phyloP scores from a whole-genome alignment of 176 grass and related monocot species.

The Hsuehochloa calcarea region DNA sequence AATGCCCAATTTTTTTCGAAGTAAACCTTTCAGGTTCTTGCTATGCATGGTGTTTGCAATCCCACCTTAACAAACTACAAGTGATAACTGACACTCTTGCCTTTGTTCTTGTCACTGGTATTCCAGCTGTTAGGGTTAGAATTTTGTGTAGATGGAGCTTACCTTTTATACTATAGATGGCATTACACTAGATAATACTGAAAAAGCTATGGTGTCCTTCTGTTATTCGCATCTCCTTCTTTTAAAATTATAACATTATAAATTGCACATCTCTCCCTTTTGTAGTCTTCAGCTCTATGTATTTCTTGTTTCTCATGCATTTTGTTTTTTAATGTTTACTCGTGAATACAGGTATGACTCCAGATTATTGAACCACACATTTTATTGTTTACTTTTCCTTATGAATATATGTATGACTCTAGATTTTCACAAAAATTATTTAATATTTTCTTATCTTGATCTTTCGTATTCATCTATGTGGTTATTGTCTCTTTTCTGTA shows the following conservation, averaged over 20 bases:
- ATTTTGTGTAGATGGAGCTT: not conserved
- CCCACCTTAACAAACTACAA: not conserved
- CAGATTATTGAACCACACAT: not conserved
- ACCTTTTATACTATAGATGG: not conserved
- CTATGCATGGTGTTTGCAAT: too few species aligned
- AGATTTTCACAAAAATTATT: too few species aligned
- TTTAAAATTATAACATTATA: not conserved
- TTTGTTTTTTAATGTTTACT: not conserved
- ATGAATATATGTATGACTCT: too few species aligned
- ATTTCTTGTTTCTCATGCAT: conserved; percentile 6
- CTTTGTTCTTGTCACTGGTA: not conserved
- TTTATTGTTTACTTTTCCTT: too few species aligned
- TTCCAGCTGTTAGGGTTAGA: not conserved
- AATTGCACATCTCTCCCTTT: not conserved
- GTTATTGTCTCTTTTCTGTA: too few species aligned
- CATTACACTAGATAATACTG: not conserved
- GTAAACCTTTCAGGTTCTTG: not conserved
- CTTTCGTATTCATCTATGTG: too few species aligned
- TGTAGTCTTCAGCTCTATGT: not conserved
- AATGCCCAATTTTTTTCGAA: not conserved
- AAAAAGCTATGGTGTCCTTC: not conserved
- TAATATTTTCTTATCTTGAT: too few species aligned
- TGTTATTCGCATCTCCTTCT: not conserved
- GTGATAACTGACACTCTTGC: not conserved
- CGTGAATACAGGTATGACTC: conserved; percentile 54